Evolutionary conservation across 495 filamentous ascomycete genomes (phyloP).

Genomic region (Penicillium canariense): DNA sequence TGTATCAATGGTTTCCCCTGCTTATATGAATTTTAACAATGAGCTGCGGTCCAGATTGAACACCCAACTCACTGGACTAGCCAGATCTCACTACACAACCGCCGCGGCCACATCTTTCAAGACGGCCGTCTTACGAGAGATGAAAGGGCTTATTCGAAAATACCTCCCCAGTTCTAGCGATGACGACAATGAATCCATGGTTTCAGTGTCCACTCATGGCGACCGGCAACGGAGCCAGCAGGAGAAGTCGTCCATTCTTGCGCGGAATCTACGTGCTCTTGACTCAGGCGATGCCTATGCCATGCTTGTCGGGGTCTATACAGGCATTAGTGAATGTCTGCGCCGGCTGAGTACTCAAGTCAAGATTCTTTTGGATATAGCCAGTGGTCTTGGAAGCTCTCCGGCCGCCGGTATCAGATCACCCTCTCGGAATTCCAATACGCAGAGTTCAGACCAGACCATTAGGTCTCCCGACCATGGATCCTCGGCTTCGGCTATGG

Average conservation of each 20-base stretch:
- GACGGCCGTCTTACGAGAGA: constrained; percentile 81
- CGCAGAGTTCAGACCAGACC: constrained; percentile 28
- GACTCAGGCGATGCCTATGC: constrained; percentile 82
- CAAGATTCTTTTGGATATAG: constrained; percentile 93
- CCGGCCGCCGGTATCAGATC: constrained; percentile 37
- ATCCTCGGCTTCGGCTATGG: constrained; percentile 30
- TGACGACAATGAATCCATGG: constrained; percentile 87
- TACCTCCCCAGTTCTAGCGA: constrained; percentile 88
- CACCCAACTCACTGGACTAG: constrained; percentile 70
- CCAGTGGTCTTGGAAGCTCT: constrained; percentile 64
- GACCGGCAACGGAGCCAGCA: constrained; percentile 71
- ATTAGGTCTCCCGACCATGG: constrained; percentile 12
- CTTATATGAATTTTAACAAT: constrained; percentile 70
- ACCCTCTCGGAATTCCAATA: constrained; percentile 47
- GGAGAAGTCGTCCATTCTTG: constrained; percentile 84
- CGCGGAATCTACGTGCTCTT: constrained; percentile 85
- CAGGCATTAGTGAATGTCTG: constrained; percentile 80
- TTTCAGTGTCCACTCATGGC: constrained; percentile 79
- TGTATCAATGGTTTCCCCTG: constrained; percentile 63
- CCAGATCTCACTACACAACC: constrained; percentile 71
- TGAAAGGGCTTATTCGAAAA: constrained; percentile 79
- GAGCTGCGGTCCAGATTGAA: constrained; percentile 64
- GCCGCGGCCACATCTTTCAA: constrained; percentile 82
- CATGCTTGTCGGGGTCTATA: constrained; percentile 80
- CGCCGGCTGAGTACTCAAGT: constrained; percentile 84